These are phyloP conservation scores for Sporisorium exsertum DNA, from an alignment of 1,284 basidiomycete genomes.

Conservation along the genomic window DNA sequence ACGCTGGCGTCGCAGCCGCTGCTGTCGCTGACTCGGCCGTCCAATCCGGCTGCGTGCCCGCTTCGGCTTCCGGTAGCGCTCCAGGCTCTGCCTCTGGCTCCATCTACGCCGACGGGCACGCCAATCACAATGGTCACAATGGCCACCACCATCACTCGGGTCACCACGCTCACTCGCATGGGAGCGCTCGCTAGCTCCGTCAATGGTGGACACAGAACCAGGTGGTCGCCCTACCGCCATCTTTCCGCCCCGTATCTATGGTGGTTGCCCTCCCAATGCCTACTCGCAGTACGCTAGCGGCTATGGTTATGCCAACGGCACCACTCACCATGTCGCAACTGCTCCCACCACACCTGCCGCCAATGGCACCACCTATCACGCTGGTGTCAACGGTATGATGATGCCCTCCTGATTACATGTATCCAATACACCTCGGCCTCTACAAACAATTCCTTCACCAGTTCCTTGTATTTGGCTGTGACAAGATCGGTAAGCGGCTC, in stretches of 20 bases:
- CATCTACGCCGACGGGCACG: slow-evolving; percentile 52
- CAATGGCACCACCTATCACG: slow-evolving; percentile 38
- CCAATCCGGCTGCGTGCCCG: slow-evolving; percentile 47
- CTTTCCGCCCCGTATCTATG: slow-evolving; percentile 50
- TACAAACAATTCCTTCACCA: too few species aligned
- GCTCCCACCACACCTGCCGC: slow-evolving; percentile 51
- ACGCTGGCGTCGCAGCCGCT: slow-evolving; percentile 42
- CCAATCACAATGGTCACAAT: slow-evolving; percentile 34
- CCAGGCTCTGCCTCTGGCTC: slow-evolving; percentile 52
- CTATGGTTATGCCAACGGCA: slow-evolving; percentile 50
- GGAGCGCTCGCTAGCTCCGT: too few species aligned
- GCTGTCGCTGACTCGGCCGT: slow-evolving; percentile 45
- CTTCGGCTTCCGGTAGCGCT: slow-evolving; percentile 46
- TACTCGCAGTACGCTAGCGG: slow-evolving; percentile 55
- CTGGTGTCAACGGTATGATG: slow-evolving; percentile 53
- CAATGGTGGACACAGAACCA: slow-evolving; percentile 50
- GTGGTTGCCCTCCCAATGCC: slow-evolving; percentile 48
- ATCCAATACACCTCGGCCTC: too few species aligned
- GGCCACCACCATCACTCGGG: slow-evolving; percentile 46
- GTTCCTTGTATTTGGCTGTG: too few species aligned
- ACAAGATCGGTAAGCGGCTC: too few species aligned
- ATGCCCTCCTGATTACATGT: too few species aligned
- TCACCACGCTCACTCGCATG: too few species aligned
- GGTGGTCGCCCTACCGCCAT: slow-evolving; percentile 54
- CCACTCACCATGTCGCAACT: slow-evolving; percentile 40